These are phyloP conservation scores for Pseudozyma flocculosa DNA, from an alignment of 1,284 basidiomycete genomes.

Conservation along the genomic window DNA sequence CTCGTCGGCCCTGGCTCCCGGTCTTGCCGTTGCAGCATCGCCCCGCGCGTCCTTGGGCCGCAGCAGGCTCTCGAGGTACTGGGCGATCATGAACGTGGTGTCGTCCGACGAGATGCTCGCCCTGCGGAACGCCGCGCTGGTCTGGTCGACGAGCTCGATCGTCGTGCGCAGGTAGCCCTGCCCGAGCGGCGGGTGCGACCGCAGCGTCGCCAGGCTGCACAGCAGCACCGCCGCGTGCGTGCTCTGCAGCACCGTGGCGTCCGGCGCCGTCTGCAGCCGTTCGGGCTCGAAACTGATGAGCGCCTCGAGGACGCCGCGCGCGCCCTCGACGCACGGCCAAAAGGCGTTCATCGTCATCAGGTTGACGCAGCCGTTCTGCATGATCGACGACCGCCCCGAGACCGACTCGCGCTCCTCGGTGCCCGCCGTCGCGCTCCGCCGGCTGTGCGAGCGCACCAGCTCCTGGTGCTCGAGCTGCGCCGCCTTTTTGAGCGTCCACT, in stretches of 20 bases:
- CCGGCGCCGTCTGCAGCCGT: slow-evolving; percentile 18
- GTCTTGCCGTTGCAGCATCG: not conserved
- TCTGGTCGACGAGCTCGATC: slow-evolving; percentile 30
- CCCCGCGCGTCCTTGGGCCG: slow-evolving; percentile 18
- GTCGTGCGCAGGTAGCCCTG: slow-evolving; percentile 27
- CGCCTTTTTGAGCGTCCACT: slow-evolving; percentile 29
- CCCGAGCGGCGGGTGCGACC: slow-evolving; percentile 25
- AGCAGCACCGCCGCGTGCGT: slow-evolving; percentile 34
- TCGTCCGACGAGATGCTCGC: slow-evolving; percentile 31
- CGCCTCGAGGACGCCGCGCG: slow-evolving; percentile 24
- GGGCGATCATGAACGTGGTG: slow-evolving; percentile 28
- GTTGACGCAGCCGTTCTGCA: slow-evolving; percentile 27
- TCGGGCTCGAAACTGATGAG: slow-evolving; percentile 14
- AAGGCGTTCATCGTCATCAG: slow-evolving; percentile 27
- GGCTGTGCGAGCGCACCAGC: slow-evolving; percentile 28
- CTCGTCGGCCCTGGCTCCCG: too few species aligned
- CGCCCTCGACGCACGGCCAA: slow-evolving; percentile 35
- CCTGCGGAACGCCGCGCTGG: slow-evolving; percentile 21
- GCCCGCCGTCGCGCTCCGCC: slow-evolving; percentile 20
- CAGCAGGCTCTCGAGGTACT: slow-evolving; percentile 27
- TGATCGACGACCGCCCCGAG: slow-evolving; percentile 14
- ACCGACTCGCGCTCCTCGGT: slow-evolving; percentile 28
- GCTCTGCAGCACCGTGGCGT: slow-evolving; percentile 25
- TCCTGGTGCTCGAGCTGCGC: slow-evolving; percentile 33
- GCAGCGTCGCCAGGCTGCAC: slow-evolving; percentile 30